Percentiles rank a stretch among this genome's conserved stretches.
Conservation (phyloP, 208 protist genomes). For the Crithidia sp. region DNA sequence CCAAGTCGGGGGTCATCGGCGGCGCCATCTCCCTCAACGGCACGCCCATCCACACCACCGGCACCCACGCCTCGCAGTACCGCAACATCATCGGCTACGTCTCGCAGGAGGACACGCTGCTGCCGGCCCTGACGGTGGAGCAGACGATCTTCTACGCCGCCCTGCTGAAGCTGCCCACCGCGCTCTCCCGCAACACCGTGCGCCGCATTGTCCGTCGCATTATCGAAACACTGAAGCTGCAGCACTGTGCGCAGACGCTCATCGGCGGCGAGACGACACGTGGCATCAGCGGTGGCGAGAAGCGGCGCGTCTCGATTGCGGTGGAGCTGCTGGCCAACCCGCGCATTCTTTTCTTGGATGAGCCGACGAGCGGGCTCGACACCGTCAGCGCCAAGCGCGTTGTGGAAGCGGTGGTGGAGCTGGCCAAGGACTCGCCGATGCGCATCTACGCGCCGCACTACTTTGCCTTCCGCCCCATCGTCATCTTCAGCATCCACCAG, state of each 20-base stretch:
- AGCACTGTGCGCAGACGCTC: constrained; percentile 80
- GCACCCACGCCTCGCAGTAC: constrained; percentile 49
- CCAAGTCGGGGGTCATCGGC: constrained; percentile 51
- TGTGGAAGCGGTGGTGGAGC: constrained; percentile 80
- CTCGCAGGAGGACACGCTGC: constrained; percentile 92
- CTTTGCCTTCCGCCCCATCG: constrained; percentile 88
- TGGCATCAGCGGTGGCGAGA: constrained; percentile 93
- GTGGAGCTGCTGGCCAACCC: constrained; percentile 92
- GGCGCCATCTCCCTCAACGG: constrained; percentile 80
- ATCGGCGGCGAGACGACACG: constrained; percentile 72
- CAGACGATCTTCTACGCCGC: constrained; percentile 91
- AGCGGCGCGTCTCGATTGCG: constrained; percentile 90
- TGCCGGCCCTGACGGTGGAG: constrained; percentile 85
- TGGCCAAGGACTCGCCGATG: constrained; percentile 87
- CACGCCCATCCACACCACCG: constrained; percentile 42
- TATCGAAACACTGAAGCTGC: constrained; percentile 69
- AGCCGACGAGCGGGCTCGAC: constrained; percentile 92
- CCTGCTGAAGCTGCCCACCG: constrained; percentile 85
- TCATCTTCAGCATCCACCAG: constrained; percentile 94
- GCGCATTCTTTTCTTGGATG: constrained; percentile 92
- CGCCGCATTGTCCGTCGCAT: constrained; percentile 66
- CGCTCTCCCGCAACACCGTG: constrained; percentile 76
- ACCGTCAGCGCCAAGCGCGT: constrained; percentile 81
- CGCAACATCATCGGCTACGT: constrained; percentile 91
- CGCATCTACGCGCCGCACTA: constrained; percentile 80